Percentiles rank a stretch among this genome's conserved stretches.
phyloP scores from a whole-genome alignment of 805 yeast genomes.

The Millerozyma miso region DNA sequence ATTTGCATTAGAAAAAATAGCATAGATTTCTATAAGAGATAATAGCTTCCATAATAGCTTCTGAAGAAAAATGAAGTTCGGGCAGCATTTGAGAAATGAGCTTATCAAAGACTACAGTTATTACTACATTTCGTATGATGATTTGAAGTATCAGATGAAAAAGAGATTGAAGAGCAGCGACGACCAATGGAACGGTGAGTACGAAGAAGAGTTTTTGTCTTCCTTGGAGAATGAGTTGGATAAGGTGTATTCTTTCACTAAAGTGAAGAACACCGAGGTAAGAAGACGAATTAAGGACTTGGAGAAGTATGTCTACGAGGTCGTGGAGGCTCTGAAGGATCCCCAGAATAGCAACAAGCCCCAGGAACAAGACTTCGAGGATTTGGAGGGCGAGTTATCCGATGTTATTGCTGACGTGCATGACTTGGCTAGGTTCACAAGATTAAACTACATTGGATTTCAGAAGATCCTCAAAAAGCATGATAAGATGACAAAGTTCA shows the following conservation, averaged over 20 bases:
- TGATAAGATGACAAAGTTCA: slow-evolving; percentile 74
- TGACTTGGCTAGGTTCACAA: slow-evolving; percentile 89
- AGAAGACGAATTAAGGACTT: slow-evolving; percentile 78
- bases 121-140: slow-evolving; percentile 90
- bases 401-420: slow-evolving; percentile 97
- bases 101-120: slow-evolving; percentile 86
- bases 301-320: slow-evolving; percentile 66
- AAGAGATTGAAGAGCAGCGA: slow-evolving; percentile 57
- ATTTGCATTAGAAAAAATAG: too few species aligned
- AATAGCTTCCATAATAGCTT: too few species aligned
- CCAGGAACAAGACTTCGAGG: slow-evolving; percentile 40
- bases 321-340: slow-evolving; percentile 46
- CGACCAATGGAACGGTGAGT: slow-evolving; percentile 64
- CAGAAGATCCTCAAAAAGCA: slow-evolving; percentile 96
- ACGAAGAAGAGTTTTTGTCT: slow-evolving; percentile 79
- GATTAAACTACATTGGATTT: slow-evolving; percentile 94
- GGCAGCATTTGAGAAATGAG: slow-evolving; percentile 86
- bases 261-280: slow-evolving; percentile 82
- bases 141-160: slow-evolving; percentile 76
- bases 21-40: too few species aligned
- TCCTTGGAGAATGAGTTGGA: slow-evolving; percentile 80
- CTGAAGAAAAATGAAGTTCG: slow-evolving; percentile 80
- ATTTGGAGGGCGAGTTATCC: slow-evolving; percentile 39
- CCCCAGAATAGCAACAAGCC: slow-evolving; percentile 26
- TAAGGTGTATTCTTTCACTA: slow-evolving; percentile 88